Conservation (phyloP, 306 rosid species). For the Cucumis sativus region Cucumber_9930_V3 NC_026660.2:6534001-6534500, state of each 20-base stretch:
- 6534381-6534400: not conserved
- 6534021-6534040: not conserved
- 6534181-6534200: conserved; percentile 36
- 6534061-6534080: not conserved
- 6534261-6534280: not conserved
- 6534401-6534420: not conserved
- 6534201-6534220: conserved; percentile 46
- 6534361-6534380: conserved; percentile 40
- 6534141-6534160: conserved; percentile 51
- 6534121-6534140: conserved; percentile 54
- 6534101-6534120: not conserved
- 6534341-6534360: conserved; percentile 37
- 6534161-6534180: conserved; percentile 37
- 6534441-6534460: conserved; percentile 14
- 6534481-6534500: conserved; percentile 56
- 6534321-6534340: conserved; percentile 28
- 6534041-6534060: not conserved
- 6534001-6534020: not conserved
- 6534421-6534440: conserved; percentile 5
- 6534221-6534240: not conserved
- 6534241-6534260: not conserved
- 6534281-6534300: conserved; percentile 37
- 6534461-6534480: conserved; percentile 54
- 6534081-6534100: not conserved
- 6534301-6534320: conserved; percentile 30